These are phyloP conservation scores for Yarrowia keelungensis DNA, from an alignment of 805 yeast genomes.

Conservation along the genomic window DNA sequence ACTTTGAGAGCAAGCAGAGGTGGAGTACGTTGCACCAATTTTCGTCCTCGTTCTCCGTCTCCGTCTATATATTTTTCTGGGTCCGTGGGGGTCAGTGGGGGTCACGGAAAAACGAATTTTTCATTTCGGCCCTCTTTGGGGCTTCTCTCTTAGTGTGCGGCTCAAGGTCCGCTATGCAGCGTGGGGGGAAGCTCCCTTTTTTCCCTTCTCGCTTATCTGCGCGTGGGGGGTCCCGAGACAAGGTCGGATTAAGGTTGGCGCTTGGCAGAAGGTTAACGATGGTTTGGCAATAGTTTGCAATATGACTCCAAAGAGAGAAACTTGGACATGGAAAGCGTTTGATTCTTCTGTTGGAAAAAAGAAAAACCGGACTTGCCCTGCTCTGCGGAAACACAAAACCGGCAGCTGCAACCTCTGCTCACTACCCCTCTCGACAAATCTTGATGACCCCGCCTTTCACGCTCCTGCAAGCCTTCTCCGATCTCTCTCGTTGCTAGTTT, in stretches of 20 bases:
- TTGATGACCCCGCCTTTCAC: constrained; percentile 9
- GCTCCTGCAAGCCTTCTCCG: background rate
- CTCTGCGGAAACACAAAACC: constrained; percentile 3
- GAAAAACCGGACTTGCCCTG: background rate
- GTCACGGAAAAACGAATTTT: background rate
- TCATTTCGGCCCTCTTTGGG: too few species aligned
- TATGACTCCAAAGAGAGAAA: background rate
- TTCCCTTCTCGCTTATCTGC: constrained; percentile 8
- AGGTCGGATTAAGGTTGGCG: background rate
- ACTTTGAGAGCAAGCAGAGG: constrained; percentile 7
- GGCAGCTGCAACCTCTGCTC: background rate
- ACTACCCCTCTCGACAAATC: constrained; percentile 1
- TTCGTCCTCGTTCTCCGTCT: too few species aligned
- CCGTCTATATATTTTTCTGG: background rate
- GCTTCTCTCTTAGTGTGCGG: background rate
- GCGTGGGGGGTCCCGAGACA: constrained; percentile 7
- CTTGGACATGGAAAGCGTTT: constrained; percentile 8
- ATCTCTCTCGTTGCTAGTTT: background rate
- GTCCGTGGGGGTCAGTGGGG: constrained; percentile 3
- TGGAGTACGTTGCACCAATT: too few species aligned
- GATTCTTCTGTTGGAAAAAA: background rate
- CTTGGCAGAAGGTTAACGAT: background rate
- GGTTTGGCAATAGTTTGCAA: background rate
- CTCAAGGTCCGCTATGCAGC: constrained; percentile 6
- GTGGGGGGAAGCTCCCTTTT: background rate